These are phyloP conservation scores for Chalciporus pseudorubinellus DNA, from an alignment of 768 basidiomycete species.

Conservation along the genomic window DNA sequence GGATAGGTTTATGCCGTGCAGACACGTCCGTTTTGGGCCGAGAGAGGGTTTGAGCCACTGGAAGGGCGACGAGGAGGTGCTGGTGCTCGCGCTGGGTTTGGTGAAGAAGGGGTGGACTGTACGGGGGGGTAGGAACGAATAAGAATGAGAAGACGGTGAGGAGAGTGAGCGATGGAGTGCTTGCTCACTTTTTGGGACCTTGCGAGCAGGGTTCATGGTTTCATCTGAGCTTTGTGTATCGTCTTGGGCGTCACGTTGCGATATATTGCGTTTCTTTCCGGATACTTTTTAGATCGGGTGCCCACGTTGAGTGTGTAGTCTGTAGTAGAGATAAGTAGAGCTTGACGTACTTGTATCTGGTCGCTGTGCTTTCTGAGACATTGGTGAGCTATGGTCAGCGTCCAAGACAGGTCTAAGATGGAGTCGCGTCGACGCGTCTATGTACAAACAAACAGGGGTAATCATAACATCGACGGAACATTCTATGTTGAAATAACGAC, in stretches of 20 bases:
- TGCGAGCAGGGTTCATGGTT: conserved; percentile 16
- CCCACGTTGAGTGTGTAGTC: neutral
- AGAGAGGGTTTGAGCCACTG: conserved; percentile 35
- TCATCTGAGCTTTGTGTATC: conserved; percentile 6
- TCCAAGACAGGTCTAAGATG: neutral
- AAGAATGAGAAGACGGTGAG: neutral
- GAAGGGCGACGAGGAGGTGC: conserved; percentile 14
- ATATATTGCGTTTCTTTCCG: conserved; percentile 20
- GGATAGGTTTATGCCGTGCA: conserved; percentile 33
- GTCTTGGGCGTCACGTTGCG: conserved; percentile 9
- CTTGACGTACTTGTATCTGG: conserved; percentile 9
- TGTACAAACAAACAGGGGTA: conserved; percentile 21
- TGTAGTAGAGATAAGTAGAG: neutral
- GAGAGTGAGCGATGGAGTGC: neutral
- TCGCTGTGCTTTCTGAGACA: conserved; percentile 16
- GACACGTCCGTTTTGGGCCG: conserved; percentile 36
- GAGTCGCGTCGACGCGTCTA: neutral
- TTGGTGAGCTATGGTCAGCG: neutral
- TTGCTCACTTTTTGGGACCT: conserved; percentile 28
- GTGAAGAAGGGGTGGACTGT: conserved; percentile 45
- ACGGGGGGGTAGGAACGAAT: neutral
- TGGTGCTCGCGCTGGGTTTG: conserved; percentile 17
- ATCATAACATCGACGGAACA: neutral
- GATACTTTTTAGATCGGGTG: conserved; percentile 1
- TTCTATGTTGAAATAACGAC: neutral